Evolutionary conservation across 257 asterid genomes (phyloP).

Genomic region (Solanum acaule): DNA sequence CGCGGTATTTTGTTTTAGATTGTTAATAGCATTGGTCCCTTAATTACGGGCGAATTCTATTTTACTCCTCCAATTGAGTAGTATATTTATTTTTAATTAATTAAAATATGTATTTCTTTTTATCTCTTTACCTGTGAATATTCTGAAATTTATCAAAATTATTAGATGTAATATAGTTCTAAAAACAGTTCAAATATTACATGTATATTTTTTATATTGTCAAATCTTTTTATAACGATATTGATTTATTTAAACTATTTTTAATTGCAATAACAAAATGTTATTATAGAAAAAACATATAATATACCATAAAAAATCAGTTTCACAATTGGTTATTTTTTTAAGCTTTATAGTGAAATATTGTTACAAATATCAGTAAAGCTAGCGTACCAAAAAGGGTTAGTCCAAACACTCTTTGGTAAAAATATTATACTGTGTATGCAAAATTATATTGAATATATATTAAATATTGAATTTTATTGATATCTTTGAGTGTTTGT

Average conservation of each 20-base stretch:
- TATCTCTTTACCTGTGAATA: neutral
- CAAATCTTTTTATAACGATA: neutral
- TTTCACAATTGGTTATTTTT: neutral
- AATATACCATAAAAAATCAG: neutral
- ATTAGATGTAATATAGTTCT: neutral
- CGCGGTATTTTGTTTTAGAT: neutral
- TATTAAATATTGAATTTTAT: no score
- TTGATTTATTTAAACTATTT: neutral
- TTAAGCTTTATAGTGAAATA: neutral
- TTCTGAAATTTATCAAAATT: neutral
- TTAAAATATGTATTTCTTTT: no score
- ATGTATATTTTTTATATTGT: neutral
- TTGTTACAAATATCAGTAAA: neutral
- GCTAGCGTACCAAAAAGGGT: neutral
- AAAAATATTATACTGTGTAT: no score
- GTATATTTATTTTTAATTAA: neutral
- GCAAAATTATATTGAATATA: no score
- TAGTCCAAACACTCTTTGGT: neutral
- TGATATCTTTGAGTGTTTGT: no score
- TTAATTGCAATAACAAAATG: neutral
- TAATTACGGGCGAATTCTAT: no score
- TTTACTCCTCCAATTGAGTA: neutral
- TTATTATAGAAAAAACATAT: neutral
- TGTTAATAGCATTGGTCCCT: neutral
- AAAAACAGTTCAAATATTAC: neutral